Conservation (phyloP, 805 yeast genomes). For the Saturnispora kantuleensis region DNA sequence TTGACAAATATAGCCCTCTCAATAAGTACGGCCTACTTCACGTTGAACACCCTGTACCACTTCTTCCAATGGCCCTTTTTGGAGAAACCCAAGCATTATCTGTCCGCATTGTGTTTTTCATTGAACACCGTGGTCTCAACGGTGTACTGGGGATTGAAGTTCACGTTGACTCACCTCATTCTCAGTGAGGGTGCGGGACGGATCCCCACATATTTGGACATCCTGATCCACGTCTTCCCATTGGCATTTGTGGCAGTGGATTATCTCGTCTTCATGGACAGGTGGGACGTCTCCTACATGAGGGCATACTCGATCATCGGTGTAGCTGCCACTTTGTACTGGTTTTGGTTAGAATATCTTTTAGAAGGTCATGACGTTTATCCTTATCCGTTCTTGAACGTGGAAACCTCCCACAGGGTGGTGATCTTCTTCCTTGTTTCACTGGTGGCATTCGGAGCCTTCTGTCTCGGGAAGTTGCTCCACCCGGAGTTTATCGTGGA, state of each 20-base stretch:
- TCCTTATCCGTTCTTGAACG: conserved; percentile 64
- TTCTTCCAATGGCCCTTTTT: conserved; percentile 18
- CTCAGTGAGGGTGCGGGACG: conserved; percentile 24
- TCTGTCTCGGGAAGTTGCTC: conserved; percentile 16
- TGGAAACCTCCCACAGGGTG: conserved; percentile 33
- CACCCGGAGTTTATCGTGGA: conserved; percentile 13
- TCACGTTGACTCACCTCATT: conserved; percentile 42
- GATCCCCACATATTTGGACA: conserved; percentile 43
- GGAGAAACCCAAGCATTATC: conserved; percentile 26
- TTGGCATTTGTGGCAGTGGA: conserved; percentile 41
- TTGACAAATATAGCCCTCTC: conserved; percentile 55
- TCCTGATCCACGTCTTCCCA: conserved; percentile 54
- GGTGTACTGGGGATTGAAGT: conserved; percentile 61
- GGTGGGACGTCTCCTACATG: conserved; percentile 28
- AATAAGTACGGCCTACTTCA: conserved; percentile 35
- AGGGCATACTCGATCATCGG: conserved; percentile 33
- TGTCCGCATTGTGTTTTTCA: conserved; percentile 47
- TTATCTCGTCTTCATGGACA: conserved; percentile 42
- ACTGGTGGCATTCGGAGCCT: conserved; percentile 26
- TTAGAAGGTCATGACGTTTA: conserved; percentile 38
- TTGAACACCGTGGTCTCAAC: conserved; percentile 51
- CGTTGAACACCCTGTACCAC: conserved; percentile 32
- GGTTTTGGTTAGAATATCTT: conserved; percentile 39
- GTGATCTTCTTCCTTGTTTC: conserved; percentile 40
- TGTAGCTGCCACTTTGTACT: conserved; percentile 38